Evolutionary conservation across 1,284 basidiomycete species (phyloP), one percentile per base, ranked within the genome.

Genomic region (Inonotus hispidus): DNA sequence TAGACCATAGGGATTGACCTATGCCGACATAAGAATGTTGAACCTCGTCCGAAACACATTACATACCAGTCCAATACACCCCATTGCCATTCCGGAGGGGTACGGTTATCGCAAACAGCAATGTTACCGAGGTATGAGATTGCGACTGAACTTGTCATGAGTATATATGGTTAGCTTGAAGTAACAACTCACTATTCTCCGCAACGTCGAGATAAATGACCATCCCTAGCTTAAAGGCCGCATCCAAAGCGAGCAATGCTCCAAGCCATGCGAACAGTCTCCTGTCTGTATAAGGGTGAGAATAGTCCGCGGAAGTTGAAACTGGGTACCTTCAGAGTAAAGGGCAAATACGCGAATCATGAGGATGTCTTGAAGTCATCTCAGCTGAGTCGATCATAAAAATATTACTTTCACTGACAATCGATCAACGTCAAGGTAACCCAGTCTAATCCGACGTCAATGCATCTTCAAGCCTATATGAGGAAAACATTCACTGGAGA

Each of bases 341-440:
- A 60, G 53, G 21, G 59, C 59, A 32, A 60, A 43, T 32, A 54
- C 52, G 1, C 59, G 46, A 23, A 60, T 53, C 52, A 55, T 29
- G 6, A 60, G 53, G 39, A 55, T 47, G 46, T 60, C 59, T 60
- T 11, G n/a, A 35, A 11, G 16, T 32, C 3, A 23, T 16, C 1
- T 13, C 7, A 8, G 8, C 7, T 1, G 41, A 3, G 10, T 19
- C 13, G n/a, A 16, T 27, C 23, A 10, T 23, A 16, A 8, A 8
- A 46, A 52, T 32, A 6, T 19, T 10, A 3, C 10, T 56, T 4
- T 8, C 35, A 27, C 41, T 46, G n/a, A 27, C 46, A 41, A 37
- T 41, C 49, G n/a, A 58, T 49, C 6, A 27, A 21, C 16, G 52
- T 21, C 5, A 50, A 3, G 35, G 14, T 52, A 5, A 37, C 29